Evolutionary conservation across 495 filamentous ascomycete species (phyloP).

Genomic region (Mytilinidion resinicola): DNA sequence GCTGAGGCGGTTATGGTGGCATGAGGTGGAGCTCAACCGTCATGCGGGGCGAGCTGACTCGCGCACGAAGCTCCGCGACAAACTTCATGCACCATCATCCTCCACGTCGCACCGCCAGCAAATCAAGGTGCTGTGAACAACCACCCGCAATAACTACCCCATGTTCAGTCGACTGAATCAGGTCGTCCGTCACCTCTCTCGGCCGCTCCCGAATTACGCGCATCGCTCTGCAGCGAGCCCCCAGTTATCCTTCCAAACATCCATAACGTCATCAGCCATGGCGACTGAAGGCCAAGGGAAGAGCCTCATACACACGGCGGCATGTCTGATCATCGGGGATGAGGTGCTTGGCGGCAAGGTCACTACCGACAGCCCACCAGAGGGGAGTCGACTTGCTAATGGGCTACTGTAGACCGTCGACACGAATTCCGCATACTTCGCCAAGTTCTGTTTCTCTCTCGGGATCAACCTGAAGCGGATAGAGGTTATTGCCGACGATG

Average conservation of each 20-base stretch:
- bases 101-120: neutral
- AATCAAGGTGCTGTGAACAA: neutral
- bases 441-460: constrained; percentile 85
- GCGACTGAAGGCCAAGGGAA: constrained; percentile 42
- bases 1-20: constrained; percentile 9
- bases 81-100: neutral
- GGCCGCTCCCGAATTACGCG: constrained; percentile 51
- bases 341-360: constrained; percentile 97
- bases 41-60: constrained; percentile 1
- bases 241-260: constrained; percentile 18
- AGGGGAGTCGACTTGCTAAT: constrained; percentile 10
- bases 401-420: constrained; percentile 55
- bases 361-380: constrained; percentile 12
- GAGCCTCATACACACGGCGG: constrained; percentile 76
- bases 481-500: constrained; percentile 89
- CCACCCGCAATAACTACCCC: neutral
- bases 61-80: neutral
- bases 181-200: constrained; percentile 64
- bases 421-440: constrained; percentile 88
- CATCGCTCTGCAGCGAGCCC: constrained; percentile 40
- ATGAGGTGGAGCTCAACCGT: neutral
- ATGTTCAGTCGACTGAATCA: constrained; percentile 76
- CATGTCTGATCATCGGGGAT: constrained; percentile 92
- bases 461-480: constrained; percentile 85
- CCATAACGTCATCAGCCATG: constrained; percentile 29